Conservation (phyloP, 257 asterid species). For the Hygrophila difformis region DNA sequence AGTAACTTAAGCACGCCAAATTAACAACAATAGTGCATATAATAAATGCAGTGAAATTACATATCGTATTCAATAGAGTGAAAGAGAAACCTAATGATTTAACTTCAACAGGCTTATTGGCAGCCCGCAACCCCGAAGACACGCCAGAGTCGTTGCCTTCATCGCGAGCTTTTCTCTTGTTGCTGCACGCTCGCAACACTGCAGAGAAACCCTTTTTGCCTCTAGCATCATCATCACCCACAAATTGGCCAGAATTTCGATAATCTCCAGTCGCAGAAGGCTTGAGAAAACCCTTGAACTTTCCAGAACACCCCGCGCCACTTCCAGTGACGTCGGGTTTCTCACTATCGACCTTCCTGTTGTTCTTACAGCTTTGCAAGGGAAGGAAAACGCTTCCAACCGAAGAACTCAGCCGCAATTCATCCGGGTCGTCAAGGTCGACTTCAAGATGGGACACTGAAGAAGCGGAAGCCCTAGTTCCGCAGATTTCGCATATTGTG, state of each 20-base stretch:
- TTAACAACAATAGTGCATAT: conserved; percentile 5
- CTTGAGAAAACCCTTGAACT: conserved; percentile 15
- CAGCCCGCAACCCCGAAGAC: conserved; percentile 18
- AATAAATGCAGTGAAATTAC: background rate
- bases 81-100: conserved; percentile 31
- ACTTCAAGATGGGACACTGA: conserved; percentile 44
- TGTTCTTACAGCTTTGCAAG: conserved; percentile 32
- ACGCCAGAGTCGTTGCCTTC: no score
- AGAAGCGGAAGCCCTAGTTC: conserved; percentile 60
- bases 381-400: conserved; percentile 78
- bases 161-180: conserved; percentile 54
- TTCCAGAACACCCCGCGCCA: conserved; percentile 11
- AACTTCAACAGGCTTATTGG: conserved; percentile 21
- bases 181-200: conserved; percentile 33
- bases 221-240: conserved; percentile 14
- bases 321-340: background rate
- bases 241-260: conserved; percentile 8
- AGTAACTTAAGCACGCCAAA: no score
- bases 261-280: conserved; percentile 28
- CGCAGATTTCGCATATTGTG: conserved; percentile 57
- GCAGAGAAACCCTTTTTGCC: conserved; percentile 15
- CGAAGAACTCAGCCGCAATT: conserved; percentile 27
- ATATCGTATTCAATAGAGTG: background rate
- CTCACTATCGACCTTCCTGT: conserved; percentile 13
- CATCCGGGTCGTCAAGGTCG: conserved; percentile 37